These are phyloP conservation scores for Schwanniomyces polymorphus DNA, from an alignment of 805 yeast species.

Conservation along the genomic window DNA sequence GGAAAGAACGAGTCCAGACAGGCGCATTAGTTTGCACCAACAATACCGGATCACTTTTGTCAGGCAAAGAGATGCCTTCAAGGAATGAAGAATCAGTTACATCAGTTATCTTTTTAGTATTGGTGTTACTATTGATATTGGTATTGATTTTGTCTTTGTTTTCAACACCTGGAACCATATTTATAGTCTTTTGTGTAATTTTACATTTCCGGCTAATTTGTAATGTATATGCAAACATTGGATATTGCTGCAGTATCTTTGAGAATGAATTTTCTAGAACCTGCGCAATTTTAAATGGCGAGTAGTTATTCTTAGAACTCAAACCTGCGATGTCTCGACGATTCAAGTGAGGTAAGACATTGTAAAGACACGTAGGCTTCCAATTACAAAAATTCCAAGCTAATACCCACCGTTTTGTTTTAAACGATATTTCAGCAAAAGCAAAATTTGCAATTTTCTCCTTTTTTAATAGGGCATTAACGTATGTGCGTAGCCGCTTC, in stretches of 20 bases:
- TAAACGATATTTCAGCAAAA: constrained; percentile 5
- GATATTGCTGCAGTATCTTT: background rate
- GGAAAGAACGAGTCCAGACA: background rate
- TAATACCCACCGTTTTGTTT: constrained; percentile 17
- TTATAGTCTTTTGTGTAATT: background rate
- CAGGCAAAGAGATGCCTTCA: background rate
- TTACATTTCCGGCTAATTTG: background rate
- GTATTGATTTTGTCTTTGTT: no score
- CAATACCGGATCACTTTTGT: background rate
- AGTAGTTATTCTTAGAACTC: no score
- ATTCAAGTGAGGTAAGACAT: background rate
- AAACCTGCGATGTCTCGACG: background rate
- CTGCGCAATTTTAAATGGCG: background rate
- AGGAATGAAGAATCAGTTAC: no score
- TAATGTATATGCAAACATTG: background rate
- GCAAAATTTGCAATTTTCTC: constrained; percentile 2
- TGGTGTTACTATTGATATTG: no score
- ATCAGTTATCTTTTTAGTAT: no score
- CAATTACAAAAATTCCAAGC: constrained; percentile 15
- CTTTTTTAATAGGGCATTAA: background rate
- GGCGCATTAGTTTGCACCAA: background rate
- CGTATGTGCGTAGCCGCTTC: constrained; percentile 1
- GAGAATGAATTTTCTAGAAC: background rate
- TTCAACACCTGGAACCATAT: no score
- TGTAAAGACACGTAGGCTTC: background rate